Evolutionary conservation across 2,329 filamentous ascomycete species (phyloP), one percentile per base, ranked within the genome.

Genomic region (Thelonectria blattea): DNA sequence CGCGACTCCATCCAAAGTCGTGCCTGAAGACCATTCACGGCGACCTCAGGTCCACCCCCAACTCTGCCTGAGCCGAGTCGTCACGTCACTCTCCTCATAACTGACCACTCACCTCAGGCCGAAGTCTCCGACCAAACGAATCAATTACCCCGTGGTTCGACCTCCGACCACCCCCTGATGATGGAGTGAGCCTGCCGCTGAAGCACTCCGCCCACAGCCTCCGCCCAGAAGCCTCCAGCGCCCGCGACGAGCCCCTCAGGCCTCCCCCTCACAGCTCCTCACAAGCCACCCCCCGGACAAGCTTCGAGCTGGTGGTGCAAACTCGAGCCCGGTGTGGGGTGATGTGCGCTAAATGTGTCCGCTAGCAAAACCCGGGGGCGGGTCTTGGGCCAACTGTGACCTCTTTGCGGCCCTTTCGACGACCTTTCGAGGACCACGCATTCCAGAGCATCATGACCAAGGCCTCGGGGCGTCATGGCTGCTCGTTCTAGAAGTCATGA

Each of bases 301-400:
- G 41, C 47, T 37, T 49, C 51, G 24, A 27, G 10, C n/a, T 27
- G 46, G 53, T 56, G 53, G 49, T 37, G 32, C 56, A 52, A 58
- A 50, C 51, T 24, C 51, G 30, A 39, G 48, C 17, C 57, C 52
- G 22, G 58, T 60, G 58, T 60, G 58, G 58, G 58, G 58, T 60
- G 58, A 60, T 60, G 47, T 56, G 52, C 58, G 52, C 58, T 47
- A 56, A 56, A 30, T 24, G 15, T 47, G 37, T 30, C 58, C 52
- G 52, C 58, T 56, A 56, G 41, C 48, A 56, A 60, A 60, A 60
- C 58, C 58, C 52, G 58, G 58, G 57, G 58, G 58, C 52, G 58
- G 58, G 58, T 52, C 58, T 52, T 52, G 22, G 52, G 43, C 42
- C 53, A 27, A 32, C 34, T 45, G 42, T 27, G 24, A 27, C 20